These are phyloP conservation scores for Alectoria sarmentosa DNA, from an alignment of 495 filamentous ascomycete genomes.

Conservation along the genomic window DNA sequence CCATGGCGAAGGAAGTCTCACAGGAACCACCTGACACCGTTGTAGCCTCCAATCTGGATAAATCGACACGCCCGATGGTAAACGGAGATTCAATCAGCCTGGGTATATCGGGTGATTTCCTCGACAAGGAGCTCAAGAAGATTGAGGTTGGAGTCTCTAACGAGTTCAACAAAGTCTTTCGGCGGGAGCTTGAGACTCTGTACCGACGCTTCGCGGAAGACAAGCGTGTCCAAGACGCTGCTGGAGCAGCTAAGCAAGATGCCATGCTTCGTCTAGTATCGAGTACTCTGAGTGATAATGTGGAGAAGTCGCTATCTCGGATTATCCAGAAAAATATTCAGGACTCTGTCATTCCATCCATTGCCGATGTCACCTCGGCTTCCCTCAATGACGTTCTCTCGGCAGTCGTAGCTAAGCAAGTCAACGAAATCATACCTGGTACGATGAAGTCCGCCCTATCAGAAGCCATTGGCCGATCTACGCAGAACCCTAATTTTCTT, in stretches of 20 bases:
- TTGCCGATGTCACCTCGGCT: constrained; percentile 42
- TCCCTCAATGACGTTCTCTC: constrained; percentile 56
- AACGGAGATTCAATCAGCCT: constrained; percentile 28
- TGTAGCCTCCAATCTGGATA: constrained; percentile 12
- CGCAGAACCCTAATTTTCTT: constrained; percentile 63
- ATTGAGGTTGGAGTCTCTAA: constrained; percentile 48
- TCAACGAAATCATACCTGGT: constrained; percentile 41
- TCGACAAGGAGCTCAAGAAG: constrained; percentile 47
- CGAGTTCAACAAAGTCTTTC: constrained; percentile 50
- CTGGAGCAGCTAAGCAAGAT: constrained; percentile 63
- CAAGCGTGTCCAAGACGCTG: constrained; percentile 54
- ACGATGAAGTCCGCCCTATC: constrained; percentile 51
- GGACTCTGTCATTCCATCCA: constrained; percentile 53
- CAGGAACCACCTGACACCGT: constrained; percentile 12
- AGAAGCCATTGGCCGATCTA: constrained; percentile 47
- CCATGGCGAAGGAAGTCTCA: constrained; percentile 5
- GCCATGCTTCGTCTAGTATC: constrained; percentile 82
- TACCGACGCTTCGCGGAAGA: constrained; percentile 59
- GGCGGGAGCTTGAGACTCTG: constrained; percentile 50
- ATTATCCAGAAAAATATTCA: constrained; percentile 65
- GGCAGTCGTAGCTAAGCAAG: constrained; percentile 43
- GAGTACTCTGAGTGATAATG: constrained; percentile 79
- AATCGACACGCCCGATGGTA: constrained; percentile 16
- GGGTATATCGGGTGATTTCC: constrained; percentile 35
- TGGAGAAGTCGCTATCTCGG: constrained; percentile 67